Base-by-base conservation (phyloP, 2,329 filamentous ascomycete genomes). In the Fusarium poae region DNA sequence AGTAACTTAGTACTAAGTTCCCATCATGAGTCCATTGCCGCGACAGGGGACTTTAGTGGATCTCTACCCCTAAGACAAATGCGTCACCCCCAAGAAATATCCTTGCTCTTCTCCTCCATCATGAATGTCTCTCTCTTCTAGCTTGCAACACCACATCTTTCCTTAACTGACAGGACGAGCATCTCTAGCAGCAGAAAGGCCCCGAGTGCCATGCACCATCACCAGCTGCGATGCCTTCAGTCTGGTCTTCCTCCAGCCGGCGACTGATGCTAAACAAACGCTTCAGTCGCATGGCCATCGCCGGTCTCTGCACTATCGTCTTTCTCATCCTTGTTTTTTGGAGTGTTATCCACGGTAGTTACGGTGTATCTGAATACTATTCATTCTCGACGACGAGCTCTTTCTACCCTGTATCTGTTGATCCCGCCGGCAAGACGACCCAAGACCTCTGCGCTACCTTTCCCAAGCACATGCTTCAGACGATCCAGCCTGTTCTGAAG, bases 401-500 rank as follows among this genome's bases (percentile, higher is more conserved):
- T 57, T 78, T 78, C 66, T 69, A 57, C 43, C 76, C 77, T 44
- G 73, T 78, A 5, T 72, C 67, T 32, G 37, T 78, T 59, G 65
- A 77, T 27, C 69, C 75, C 15, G 21, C 37, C 16, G 62, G 49
- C 30, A 77, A 74, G 63, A 70, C 68, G 10, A 67, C 57, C 21
- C 48, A 72, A 20, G 73, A 78, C 13, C 67, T 78, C 11, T 78
- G 77, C 69, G 74, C 70, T 23, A 76, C 68, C 32, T 78, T 78
- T 51, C 77, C 77, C 23, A 76, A 70, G 54, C 70, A 78, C 45
- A 50, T 78, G 34, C 74, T 78, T 27, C 62, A 74, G 29, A 59
- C 72, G 16, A 71, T 78, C 30, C 77, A 78, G 55, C 77, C 77
- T 21, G 76, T 78, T 35, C 65, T 78, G 42, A 78, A 78, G 65